Evolutionary conservation across 2,329 filamentous ascomycete genomes (phyloP), one percentile per base, ranked within the genome.

Genomic region (Leptosphaerulina australis): DNA sequence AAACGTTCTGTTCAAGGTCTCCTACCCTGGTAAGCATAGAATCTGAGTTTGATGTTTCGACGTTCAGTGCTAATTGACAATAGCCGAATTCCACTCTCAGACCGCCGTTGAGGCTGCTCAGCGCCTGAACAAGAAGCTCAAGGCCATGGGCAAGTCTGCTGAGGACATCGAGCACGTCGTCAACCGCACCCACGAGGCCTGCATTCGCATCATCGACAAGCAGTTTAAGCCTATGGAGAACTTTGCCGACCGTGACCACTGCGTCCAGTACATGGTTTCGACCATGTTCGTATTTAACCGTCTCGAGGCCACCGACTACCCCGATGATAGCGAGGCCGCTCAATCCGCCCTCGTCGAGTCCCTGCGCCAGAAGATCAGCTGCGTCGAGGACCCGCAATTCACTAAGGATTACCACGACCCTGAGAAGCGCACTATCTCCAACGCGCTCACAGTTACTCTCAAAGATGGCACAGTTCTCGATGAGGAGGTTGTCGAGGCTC

Each of bases 201-300:
- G 94, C 80, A 85, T 99, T 72, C 91, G 94, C 69, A 99, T 99
- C 78, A 99, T 99, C 69, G 94, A 99, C 84, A 99, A 99, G 84
- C 94, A 99, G 79, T 95, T 96, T 84, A 97, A 97, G 84, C 87
- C 92, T 66, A 96, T 99, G 90, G 92, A 97, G 82, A 99, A 99
- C 86, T 99, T 97, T 50, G 94, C 94, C 70, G 94, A 99, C 79
- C 91, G 94, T 70, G 94, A 99, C 78, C 94, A 99, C 84, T 99
- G 94, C 79, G 93, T 99, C 64, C 94, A 81, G 76, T 99, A 99
- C 85, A 99, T 99, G 94, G 90, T 91, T 71, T 82, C 92, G 59
- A 91, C 91, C 68, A 97, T 97, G 91, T 88, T 99, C 63, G 88
- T 88, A 62, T 97, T 93, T 76, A 91, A 94, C 75, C 91, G 94